phyloP scores from a whole-genome alignment of 768 basidiomycete genomes.

The Tulasnella sp. region DNA sequence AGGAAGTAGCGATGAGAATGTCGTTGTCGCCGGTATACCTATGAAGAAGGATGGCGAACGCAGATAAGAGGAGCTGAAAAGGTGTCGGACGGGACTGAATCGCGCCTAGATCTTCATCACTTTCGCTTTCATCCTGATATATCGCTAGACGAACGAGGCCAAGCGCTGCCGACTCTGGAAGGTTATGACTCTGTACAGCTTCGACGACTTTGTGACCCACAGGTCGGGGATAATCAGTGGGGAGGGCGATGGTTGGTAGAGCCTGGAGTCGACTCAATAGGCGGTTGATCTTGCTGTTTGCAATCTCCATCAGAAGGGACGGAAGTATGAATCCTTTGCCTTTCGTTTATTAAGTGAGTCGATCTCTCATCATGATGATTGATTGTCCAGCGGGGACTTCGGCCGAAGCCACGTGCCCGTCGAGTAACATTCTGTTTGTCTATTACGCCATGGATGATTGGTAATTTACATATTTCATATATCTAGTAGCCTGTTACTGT shows the following conservation, averaged over 20 bases:
- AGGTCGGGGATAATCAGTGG: constrained; percentile 90
- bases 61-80: constrained; percentile 84
- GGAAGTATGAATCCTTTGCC: too few relatives aligned
- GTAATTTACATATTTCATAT: too few relatives aligned
- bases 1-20: constrained; percentile 80
- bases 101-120: constrained; percentile 37
- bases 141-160: constrained; percentile 72
- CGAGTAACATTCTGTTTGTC: too few relatives aligned
- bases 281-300: constrained; percentile 12
- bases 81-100: constrained; percentile 48
- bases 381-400: too few relatives aligned
- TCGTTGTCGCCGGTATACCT: constrained; percentile 94
- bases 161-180: constrained; percentile 59
- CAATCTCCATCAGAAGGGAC: neutral
- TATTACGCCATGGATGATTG: too few relatives aligned
- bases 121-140: constrained; percentile 44
- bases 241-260: constrained; percentile 79
- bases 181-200: constrained; percentile 55
- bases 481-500: too few relatives aligned
- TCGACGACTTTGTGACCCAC: constrained; percentile 68
- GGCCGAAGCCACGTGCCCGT: too few relatives aligned
- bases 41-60: constrained; percentile 82
- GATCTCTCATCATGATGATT: too few relatives aligned
- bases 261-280: constrained; percentile 39
- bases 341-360: too few relatives aligned